A percentile compares a stretch with the other conserved stretches of the same genome.
Evolutionary conservation across 306 rosid species (phyloP).

Genomic region (Cucumis hystrix): DNA sequence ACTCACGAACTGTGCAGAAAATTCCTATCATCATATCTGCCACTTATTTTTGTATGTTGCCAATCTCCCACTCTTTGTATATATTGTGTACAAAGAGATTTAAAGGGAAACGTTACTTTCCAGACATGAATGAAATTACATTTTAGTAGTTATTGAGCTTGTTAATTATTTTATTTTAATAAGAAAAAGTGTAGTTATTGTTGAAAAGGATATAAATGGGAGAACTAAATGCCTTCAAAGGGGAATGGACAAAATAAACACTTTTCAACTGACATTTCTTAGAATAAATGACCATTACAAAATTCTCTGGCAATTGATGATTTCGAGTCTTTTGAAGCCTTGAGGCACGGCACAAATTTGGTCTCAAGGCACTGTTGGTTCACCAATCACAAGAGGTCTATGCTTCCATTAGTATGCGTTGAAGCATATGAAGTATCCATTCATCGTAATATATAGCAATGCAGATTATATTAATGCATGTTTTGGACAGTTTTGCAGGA

Average conservation of each 20-base stretch:
- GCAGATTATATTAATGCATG: conserved; percentile 8
- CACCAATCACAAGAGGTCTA: neutral
- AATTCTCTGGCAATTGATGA: neutral
- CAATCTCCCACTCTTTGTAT: neutral
- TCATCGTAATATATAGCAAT: neutral
- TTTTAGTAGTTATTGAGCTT: neutral
- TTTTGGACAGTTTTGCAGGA: conserved; percentile 80
- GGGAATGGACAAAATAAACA: neutral
- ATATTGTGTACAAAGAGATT: neutral
- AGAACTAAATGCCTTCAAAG: neutral
- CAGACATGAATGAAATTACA: neutral
- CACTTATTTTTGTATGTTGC: neutral
- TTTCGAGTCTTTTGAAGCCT: neutral
- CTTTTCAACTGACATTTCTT: neutral
- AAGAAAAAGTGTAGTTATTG: too few species aligned
- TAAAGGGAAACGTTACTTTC: neutral
- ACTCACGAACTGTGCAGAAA: neutral
- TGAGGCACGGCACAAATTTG: neutral
- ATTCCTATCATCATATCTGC: neutral
- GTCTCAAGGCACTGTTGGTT: neutral
- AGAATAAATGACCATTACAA: neutral
- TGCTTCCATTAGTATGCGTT: neutral
- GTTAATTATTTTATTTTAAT: neutral
- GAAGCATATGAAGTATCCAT: neutral
- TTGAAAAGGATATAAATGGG: neutral